phyloP scores from a whole-genome alignment of 208 protist species.

The Trypanosoma avium region DNA sequence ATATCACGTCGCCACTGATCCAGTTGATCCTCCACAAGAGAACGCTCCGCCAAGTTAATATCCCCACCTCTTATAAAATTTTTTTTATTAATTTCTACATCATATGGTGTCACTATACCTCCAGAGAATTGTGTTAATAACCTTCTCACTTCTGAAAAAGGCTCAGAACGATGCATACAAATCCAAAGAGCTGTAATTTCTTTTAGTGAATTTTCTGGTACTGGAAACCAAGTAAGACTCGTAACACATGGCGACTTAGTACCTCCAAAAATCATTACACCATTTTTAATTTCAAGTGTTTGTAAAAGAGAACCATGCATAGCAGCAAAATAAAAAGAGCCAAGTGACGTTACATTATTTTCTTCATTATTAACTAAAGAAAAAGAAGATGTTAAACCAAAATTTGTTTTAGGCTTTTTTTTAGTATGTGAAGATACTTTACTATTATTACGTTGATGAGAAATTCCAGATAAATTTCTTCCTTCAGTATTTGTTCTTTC shows the following conservation, averaged over 20 bases:
- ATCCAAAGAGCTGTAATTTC: constrained; percentile 50
- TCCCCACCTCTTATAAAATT: not conserved
- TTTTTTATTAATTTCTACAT: too few relatives aligned
- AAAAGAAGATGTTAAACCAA: not conserved
- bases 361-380: not conserved
- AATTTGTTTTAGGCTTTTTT: too few relatives aligned
- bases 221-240: constrained; percentile 39
- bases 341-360: not conserved
- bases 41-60: constrained; percentile 19
- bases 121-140: not conserved
- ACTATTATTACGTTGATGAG: not conserved
- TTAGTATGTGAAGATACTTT: too few relatives aligned
- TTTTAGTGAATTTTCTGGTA: constrained; percentile 37
- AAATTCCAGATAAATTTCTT: not conserved
- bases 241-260: constrained; percentile 50
- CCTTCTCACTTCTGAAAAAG: constrained; percentile 5
- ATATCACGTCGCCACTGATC: constrained; percentile 47
- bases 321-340: constrained; percentile 35
- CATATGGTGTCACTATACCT: not conserved
- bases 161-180: constrained; percentile 19
- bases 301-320: constrained; percentile 63
- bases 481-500: constrained; percentile 4
- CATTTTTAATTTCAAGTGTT: constrained; percentile 12
- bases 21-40: constrained; percentile 47
- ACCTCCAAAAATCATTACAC: constrained; percentile 37